Percentiles rank a stretch among this genome's conserved stretches.
Conservation (phyloP, 1,139 yeast species). For the Yamadazyma dendronema region DNA sequence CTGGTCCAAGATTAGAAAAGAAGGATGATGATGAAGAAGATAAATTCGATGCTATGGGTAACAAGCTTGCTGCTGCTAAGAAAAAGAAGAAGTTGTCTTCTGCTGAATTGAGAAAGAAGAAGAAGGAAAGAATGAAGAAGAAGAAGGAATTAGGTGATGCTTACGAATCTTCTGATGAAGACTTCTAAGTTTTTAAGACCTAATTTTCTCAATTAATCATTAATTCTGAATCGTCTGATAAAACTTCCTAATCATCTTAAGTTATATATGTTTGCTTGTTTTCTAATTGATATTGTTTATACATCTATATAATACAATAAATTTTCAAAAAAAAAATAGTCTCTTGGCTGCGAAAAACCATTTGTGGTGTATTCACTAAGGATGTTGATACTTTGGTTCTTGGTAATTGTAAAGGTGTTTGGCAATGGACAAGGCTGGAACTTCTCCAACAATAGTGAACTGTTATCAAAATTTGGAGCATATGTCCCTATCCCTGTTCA, state of each 20-base stretch:
- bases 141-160: conserved; percentile 99
- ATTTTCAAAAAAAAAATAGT: neutral
- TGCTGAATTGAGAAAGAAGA: conserved; percentile 99
- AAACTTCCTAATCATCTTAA: neutral
- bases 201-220: conserved; percentile 7
- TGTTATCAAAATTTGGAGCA: no score
- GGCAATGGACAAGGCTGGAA: neutral
- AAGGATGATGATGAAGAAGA: conserved; percentile 98
- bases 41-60: conserved; percentile 99
- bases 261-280: conserved; percentile 16
- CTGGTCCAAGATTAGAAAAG: conserved; percentile 97
- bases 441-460: no score
- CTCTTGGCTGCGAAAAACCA: conserved; percentile 8
- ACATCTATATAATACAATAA: conserved; percentile 16
- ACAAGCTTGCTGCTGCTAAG: conserved; percentile 95
- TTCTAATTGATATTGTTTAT: conserved; percentile 18
- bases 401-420: neutral
- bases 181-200: conserved; percentile 31
- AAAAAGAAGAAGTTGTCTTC: conserved; percentile 97
- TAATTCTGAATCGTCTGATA: neutral
- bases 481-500: conserved; percentile 20
- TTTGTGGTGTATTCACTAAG: neutral
- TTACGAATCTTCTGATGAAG: conserved; percentile 95
- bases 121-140: conserved; percentile 99
- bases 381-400: neutral